Evolutionary conservation across 2,329 filamentous ascomycete species (phyloP), one percentile per base, ranked within the genome.

Genomic region (Fusarium stilboides): DNA sequence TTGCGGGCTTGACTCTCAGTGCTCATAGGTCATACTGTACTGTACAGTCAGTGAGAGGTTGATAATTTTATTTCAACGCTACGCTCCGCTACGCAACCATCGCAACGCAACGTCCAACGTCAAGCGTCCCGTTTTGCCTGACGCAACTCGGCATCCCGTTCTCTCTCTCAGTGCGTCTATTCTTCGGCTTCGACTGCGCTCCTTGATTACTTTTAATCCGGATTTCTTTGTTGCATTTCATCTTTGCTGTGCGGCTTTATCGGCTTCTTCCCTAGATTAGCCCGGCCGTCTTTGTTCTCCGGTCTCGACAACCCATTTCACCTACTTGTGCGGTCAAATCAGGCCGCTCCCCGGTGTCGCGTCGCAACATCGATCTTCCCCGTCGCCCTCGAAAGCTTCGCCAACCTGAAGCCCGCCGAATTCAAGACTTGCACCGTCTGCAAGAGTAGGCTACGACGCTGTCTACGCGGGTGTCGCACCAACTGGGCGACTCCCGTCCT

Each of bases 401-500:
- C 47, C 62, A 61, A 64, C 47, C 65, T 67, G 65, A 73, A 70
- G 65, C 63, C 60, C 62, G 50, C 39, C 62, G 62, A 59, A 44
- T 33, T 56, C 56, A 47, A 60, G 31, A 44, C 31, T 47, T 55
- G 43, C 37, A 61, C 43, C 53, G 53, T 56, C 46, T 51, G 62
- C 59, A 50, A 71, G 68, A 58, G 52, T 42, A 72, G 64, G 49
- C 63, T 58, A 45, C 49, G 45, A 66, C 62, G 56, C 62, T 62
- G 61, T 61, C 58, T 75, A 74, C 72, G 33, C 49, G 74, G 74
- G 75, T 70, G 78, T 79, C 78, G 77, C 77, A 71, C 69, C 65
- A 75, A 59, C 68, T 77, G 76, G 74, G 74, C 78, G 77, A 71
- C 77, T 65, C 76, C 76, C 77, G 72, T 73, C 69, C 71, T 71